Evolutionary conservation across 805 yeast species (phyloP), one percentile per base, ranked within the genome.

Genomic region (Kregervanrija pseudodelftensis): DNA sequence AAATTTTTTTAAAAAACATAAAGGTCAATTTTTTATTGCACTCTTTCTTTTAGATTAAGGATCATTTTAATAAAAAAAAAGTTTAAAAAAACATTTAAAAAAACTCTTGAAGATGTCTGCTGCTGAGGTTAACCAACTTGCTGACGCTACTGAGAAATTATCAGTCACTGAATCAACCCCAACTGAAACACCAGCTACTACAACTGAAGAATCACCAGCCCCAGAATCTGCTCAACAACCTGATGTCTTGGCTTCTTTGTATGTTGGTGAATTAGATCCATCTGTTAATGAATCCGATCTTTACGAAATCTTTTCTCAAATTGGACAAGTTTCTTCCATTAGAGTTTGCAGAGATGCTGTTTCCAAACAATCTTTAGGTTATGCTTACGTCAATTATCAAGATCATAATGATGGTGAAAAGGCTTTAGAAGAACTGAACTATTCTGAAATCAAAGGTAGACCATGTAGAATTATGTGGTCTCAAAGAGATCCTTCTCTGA

Each of bases 391-490:
- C 62, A 93, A 93, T 84, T 93, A 74, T 82, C 89, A 83, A 74
- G 80, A 82, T 68, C 71, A 77, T 56, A 85, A 77, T 53, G 97
- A 93, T 64, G 98, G 96, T 64, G 89, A 83, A 73, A 82, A 77
- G 64, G 99, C 99, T 51, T 75, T 93, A 67, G 95, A 89, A 66
- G 93, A 88, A 71, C 80, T 93, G 71, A 93, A 91, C 87, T 93
- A 93, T 77, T 72, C 89, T 48, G 80, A 80, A 61, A 82, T 93
- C 73, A 90, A 90, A 70, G 97, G 96, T 64, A 87, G 84, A 64
- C 89, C 96, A 61, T 89, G 97, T 74, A 88, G 99, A 72, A 91
- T 93, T 75, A 93, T 93, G 98, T 89, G 98, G 97, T 89, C 97
- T 57, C 98, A 93, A 77, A 88, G 98, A 74, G 98, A 93, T 68